Base-by-base conservation (phyloP, 768 basidiomycete genomes). In the Melanogaster broomeanus region DNA sequence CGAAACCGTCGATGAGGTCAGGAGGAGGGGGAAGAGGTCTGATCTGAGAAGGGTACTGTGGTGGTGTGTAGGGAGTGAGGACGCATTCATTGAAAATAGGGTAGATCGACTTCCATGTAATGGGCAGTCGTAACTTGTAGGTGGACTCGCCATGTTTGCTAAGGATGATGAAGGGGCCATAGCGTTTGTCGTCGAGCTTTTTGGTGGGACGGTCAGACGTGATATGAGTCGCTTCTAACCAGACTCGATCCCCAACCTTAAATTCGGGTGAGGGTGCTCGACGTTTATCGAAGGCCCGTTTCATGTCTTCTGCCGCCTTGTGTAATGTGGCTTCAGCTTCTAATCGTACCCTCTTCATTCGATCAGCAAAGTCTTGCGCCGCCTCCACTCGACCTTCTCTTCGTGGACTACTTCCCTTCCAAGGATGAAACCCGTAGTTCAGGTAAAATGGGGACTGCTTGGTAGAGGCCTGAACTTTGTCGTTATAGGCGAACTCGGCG, bases 401-500 rank as follows among this genome's bases (percentile, higher is more conserved):
- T 2, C n/a, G 18, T 0, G 55, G n/a, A 12, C 48, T 38, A 0
- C 40, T 34, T 0, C 56, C 58, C 11, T 50, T 61, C 48, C 51
- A 53, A 0, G 63, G 59, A 13, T 69, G 49, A 2, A 28, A 52
- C 0, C 70, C 67, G 74, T n/a, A n/a, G n/a, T n/a, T n/a, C n/a
- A n/a, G n/a, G n/a, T n/a, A n/a, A n/a, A n/a, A n/a, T n/a, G n/a
- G 76, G 0, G 73, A 56, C 6, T 59, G 25, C 1, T 56, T 49
- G 1, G 68, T 76, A 0, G 70, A 47, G 0, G 63, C 49, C 22
- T 73, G 65, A 2, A 38, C n/a, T 0, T 61, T 38, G 49, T 72
- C 64, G 48, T 75, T 74, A 51, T 75, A 71, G 0, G 62, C 47
- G 35, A 74, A 74, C 35, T 69, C 62, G 0, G 73, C 69, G 0